Evolutionary conservation across 2,329 filamentous ascomycete species (phyloP).

Genomic region (Apiospora pterosperma): DNA sequence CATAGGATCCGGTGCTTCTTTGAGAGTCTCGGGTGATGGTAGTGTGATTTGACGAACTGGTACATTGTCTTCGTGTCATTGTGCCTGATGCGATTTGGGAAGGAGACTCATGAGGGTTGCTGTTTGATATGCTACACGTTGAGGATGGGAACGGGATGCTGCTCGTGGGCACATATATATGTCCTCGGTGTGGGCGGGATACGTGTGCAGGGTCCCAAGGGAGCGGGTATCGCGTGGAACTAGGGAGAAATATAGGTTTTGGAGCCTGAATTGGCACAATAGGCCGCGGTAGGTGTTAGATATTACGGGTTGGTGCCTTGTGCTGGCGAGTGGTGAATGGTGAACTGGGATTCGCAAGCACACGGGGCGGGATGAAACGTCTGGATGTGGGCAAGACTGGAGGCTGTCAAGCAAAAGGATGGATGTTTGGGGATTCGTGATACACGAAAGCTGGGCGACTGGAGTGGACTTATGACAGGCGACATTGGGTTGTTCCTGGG

Average conservation of each 20-base stretch:
- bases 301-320: neutral
- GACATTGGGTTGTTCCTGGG: neutral
- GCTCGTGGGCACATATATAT: neutral
- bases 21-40: constrained; percentile 37
- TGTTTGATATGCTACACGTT: constrained; percentile 13
- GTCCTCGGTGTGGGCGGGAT: neutral
- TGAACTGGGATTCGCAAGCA: neutral
- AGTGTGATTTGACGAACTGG: constrained; percentile 29
- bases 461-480: constrained; percentile 6
- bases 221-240: neutral
- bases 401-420: neutral
- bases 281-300: neutral
- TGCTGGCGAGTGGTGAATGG: neutral
- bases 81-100: constrained; percentile 21
- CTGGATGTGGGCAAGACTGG: constrained; percentile 2
- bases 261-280: neutral
- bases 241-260: neutral
- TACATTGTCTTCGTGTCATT: constrained; percentile 32
- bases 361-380: constrained; percentile 5
- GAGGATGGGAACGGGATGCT: neutral
- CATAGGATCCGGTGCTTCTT: constrained; percentile 42
- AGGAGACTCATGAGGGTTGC: constrained; percentile 11
- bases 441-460: neutral
- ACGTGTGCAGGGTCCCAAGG: neutral
- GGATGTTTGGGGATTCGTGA: neutral